These are phyloP conservation scores for Leccinum disarticulatum DNA, from an alignment of 768 basidiomycete species.

Conservation along the genomic window DNA sequence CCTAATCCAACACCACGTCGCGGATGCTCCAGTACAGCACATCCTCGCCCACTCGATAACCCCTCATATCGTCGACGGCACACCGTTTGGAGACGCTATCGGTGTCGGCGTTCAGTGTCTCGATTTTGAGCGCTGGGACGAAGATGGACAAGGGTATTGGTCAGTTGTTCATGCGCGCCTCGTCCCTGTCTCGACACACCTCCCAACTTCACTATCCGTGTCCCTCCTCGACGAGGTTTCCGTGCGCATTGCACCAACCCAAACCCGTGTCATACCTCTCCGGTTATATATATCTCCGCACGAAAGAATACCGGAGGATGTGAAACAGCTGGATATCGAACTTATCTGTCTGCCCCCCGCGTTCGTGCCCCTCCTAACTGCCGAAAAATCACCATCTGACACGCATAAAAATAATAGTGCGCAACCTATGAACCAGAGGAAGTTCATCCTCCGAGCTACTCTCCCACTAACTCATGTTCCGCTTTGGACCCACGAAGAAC, in stretches of 20 bases:
- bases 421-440: neutral
- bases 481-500: constrained; percentile 38
- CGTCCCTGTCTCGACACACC: neutral
- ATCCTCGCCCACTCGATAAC: constrained; percentile 53
- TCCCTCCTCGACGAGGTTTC: constrained; percentile 16
- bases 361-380: neutral
- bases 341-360: constrained; percentile 30
- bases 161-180: constrained; percentile 36
- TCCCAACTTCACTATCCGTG: constrained; percentile 20
- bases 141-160: constrained; percentile 48
- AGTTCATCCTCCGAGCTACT: constrained; percentile 32
- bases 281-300: constrained; percentile 38
- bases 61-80: constrained; percentile 73
- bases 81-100: constrained; percentile 67
- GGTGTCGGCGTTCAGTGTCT: constrained; percentile 61
- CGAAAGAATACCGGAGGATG: constrained; percentile 32
- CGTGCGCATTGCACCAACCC: constrained; percentile 54
- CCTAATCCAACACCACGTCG: neutral
- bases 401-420: neutral
- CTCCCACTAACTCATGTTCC: constrained; percentile 48
- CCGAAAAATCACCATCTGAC: neutral
- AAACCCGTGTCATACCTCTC: constrained; percentile 61
- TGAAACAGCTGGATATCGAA: constrained; percentile 40
- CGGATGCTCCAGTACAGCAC: constrained; percentile 34
- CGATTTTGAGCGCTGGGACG: constrained; percentile 13